These are phyloP conservation scores for Termitomyces sp. DNA, from an alignment of 768 basidiomycete species.

Conservation along the genomic window DNA sequence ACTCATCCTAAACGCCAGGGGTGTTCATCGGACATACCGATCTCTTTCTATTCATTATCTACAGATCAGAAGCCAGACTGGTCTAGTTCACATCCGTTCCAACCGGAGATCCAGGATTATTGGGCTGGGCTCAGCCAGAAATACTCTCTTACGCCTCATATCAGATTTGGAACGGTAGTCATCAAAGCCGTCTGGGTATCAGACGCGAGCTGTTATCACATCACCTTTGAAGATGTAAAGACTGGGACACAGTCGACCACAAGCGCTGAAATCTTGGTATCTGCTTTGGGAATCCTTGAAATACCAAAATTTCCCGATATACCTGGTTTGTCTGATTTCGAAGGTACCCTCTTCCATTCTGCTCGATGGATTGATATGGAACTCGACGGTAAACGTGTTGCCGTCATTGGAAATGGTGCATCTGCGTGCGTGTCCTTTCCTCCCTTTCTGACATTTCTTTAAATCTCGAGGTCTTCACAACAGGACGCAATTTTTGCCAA, in stretches of 20 bases:
- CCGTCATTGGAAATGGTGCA: conserved; percentile 56
- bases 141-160: conserved; percentile 36
- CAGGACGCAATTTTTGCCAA: conserved; percentile 50
- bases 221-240: conserved; percentile 29
- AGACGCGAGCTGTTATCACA: conserved; percentile 29
- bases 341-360: conserved; percentile 51
- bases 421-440: conserved; percentile 37
- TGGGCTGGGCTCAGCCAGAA: conserved; percentile 33
- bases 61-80: conserved; percentile 38
- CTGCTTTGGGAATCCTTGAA: conserved; percentile 46
- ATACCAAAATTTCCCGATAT: conserved; percentile 34
- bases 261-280: conserved; percentile 45
- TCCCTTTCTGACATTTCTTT: not conserved
- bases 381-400: conserved; percentile 45
- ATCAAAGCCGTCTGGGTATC: conserved; percentile 43
- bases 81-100: conserved; percentile 34
- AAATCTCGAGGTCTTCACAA: not conserved
- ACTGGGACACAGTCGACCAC: conserved; percentile 26
- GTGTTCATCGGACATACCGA: conserved; percentile 36
- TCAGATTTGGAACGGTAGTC: conserved; percentile 42
- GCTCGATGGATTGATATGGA: conserved; percentile 44
- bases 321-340: conserved; percentile 35
- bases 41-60: conserved; percentile 37
- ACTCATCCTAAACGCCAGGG: conserved; percentile 21
- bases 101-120: conserved; percentile 39